Evolutionary conservation across 2,329 filamentous ascomycete species (phyloP).

Genomic region (Didymella keratinophila): DNA sequence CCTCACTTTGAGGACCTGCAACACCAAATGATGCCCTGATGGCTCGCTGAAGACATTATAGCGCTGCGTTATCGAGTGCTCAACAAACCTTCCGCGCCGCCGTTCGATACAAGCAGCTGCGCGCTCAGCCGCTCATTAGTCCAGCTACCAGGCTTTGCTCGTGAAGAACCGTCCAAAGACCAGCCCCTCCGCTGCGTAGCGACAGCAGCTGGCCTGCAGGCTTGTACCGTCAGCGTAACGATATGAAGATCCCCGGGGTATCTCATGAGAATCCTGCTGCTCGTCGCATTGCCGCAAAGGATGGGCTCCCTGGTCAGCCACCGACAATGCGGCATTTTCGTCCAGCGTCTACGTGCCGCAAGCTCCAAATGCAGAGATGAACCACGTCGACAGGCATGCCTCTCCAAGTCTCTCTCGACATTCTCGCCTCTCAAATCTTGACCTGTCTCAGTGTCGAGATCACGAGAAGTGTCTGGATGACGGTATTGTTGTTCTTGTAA

Average conservation of each 20-base stretch:
- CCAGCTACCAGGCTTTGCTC: background rate
- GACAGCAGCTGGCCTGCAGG: background rate
- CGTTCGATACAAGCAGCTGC: background rate
- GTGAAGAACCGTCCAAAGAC: background rate
- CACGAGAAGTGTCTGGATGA: background rate
- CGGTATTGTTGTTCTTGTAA: background rate
- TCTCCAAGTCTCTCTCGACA: background rate
- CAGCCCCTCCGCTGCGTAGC: background rate
- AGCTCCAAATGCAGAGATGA: slow-evolving; percentile 12
- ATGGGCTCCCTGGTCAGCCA: slow-evolving; percentile 7
- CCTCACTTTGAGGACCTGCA: background rate
- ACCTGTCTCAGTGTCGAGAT: background rate
- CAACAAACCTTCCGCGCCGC: background rate
- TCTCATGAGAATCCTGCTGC: background rate
- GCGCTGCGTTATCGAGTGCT: background rate
- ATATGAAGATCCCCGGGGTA: background rate
- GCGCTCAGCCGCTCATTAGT: background rate
- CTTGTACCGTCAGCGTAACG: background rate
- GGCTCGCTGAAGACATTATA: background rate
- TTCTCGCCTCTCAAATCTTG: background rate
- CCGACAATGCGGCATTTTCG: slow-evolving; percentile 18
- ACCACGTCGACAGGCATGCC: background rate
- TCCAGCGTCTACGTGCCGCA: slow-evolving; percentile 4
- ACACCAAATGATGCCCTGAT: background rate
- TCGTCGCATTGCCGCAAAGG: background rate